A percentile compares a stretch with the other conserved stretches of the same genome.
Evolutionary conservation across 2,329 filamentous ascomycete species (phyloP).

Genomic region (Chaetomiaceae sp.): DNA sequence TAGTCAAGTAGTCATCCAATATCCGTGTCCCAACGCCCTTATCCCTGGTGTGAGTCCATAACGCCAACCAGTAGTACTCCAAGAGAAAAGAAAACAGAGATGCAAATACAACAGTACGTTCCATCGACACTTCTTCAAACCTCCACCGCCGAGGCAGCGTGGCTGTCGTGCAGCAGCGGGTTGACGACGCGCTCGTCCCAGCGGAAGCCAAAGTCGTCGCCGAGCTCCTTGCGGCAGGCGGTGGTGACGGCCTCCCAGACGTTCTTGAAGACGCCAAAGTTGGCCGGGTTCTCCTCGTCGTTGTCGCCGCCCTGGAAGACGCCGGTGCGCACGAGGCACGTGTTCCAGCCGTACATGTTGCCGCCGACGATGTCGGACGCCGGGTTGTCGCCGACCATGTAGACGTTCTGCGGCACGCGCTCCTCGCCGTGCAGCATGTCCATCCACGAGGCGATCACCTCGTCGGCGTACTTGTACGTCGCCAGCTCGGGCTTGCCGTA

Average conservation of each 20-base stretch:
- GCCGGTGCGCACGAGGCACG: constrained; percentile 69
- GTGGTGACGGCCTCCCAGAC: constrained; percentile 65
- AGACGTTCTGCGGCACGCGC: constrained; percentile 61
- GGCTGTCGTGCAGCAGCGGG: constrained; percentile 34
- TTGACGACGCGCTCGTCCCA: constrained; percentile 63
- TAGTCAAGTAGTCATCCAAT: too few species aligned
- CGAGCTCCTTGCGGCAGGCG: constrained; percentile 62
- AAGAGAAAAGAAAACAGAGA: neutral
- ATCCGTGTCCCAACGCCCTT: too few species aligned
- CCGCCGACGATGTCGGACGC: constrained; percentile 68
- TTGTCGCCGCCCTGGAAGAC: constrained; percentile 73
- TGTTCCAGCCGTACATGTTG: constrained; percentile 80
- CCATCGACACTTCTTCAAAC: neutral
- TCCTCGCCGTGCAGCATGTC: constrained; percentile 68
- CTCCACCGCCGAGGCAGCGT: constrained; percentile 18
- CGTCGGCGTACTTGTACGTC: constrained; percentile 74
- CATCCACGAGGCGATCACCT: constrained; percentile 69
- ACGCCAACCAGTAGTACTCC: too few species aligned
- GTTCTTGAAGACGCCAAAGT: constrained; percentile 68
- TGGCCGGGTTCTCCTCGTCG: constrained; percentile 69
- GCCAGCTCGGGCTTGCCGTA: constrained; percentile 70
- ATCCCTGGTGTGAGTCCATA: too few species aligned
- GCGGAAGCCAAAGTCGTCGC: constrained; percentile 66
- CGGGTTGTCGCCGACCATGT: constrained; percentile 73
- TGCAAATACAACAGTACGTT: too few species aligned